These are phyloP conservation scores for Myxozyma lipomycoides DNA, from an alignment of 805 yeast genomes.

Conservation along the genomic window DNA sequence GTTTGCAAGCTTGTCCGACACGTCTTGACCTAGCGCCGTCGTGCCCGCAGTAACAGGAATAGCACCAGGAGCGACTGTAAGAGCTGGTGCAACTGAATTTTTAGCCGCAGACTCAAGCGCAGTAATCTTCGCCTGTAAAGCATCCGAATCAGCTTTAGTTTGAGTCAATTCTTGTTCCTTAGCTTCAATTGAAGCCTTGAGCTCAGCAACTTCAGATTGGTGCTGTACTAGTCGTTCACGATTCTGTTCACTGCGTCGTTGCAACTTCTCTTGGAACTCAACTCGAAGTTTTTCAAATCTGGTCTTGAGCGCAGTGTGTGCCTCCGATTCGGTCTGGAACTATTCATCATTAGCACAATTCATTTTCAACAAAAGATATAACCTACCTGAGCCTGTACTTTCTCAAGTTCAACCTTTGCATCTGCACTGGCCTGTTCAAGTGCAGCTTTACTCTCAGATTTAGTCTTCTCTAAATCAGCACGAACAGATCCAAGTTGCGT, in stretches of 20 bases:
- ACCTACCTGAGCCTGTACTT: neutral
- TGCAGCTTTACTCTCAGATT: slow-evolving; percentile 11
- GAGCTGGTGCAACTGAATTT: slow-evolving; percentile 9
- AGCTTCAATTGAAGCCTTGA: slow-evolving; percentile 26
- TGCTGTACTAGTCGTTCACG: slow-evolving; percentile 26
- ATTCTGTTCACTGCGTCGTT: slow-evolving; percentile 27
- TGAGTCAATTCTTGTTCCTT: slow-evolving; percentile 28
- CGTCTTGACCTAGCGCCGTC: slow-evolving; percentile 2
- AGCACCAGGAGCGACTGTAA: slow-evolving; percentile 3
- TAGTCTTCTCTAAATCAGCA: slow-evolving; percentile 14
- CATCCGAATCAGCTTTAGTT: slow-evolving; percentile 28
- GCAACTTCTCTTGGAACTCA: slow-evolving; percentile 33
- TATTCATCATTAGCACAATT: neutral
- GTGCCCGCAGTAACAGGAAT: slow-evolving; percentile 5
- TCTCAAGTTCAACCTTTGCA: slow-evolving; percentile 21
- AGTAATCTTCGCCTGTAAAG: slow-evolving; percentile 20
- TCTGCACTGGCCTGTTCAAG: slow-evolving; percentile 12
- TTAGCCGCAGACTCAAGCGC: slow-evolving; percentile 12
- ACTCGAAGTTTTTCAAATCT: slow-evolving; percentile 24
- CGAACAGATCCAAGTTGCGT: slow-evolving; percentile 11
- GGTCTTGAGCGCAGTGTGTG: slow-evolving; percentile 11
- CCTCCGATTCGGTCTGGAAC: neutral
- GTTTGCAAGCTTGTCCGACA: slow-evolving; percentile 11
- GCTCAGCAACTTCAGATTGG: slow-evolving; percentile 28
- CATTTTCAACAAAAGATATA: neutral